Evolutionary conservation across 2,329 filamentous ascomycete species (phyloP).

Genomic region (Ophiostoma populinum): DNA sequence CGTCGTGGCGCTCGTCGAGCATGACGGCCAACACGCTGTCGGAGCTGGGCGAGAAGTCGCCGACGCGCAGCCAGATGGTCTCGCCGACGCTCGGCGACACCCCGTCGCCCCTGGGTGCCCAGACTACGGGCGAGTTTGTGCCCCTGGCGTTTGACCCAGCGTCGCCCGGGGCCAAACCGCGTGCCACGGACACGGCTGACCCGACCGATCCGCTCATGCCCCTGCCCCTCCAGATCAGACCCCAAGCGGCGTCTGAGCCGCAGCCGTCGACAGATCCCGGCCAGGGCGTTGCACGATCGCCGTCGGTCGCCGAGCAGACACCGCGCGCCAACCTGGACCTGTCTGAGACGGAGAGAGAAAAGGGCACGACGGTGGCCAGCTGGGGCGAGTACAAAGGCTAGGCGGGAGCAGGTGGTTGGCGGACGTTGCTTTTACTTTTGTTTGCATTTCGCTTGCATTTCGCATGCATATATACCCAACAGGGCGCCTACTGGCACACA

Average conservation of each 20-base stretch:
- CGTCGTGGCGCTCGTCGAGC: constrained; percentile 7
- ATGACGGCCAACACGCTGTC: not conserved
- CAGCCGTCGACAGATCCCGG: no score
- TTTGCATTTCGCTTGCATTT: not conserved
- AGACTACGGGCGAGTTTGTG: not conserved
- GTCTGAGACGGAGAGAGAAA: constrained; percentile 4
- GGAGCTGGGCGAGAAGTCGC: constrained; percentile 2
- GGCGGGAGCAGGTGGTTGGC: not conserved
- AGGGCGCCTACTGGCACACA: no score
- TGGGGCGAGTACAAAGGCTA: constrained; percentile 8
- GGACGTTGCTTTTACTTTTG: not conserved
- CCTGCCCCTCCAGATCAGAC: no score
- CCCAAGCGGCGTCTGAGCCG: no score
- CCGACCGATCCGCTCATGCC: no score
- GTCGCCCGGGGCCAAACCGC: no score
- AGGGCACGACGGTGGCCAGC: constrained; percentile 8
- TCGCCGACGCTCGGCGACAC: not conserved
- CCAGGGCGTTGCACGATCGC: no score
- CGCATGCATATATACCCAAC: not conserved
- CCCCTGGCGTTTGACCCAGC: not conserved
- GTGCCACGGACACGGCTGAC: not conserved
- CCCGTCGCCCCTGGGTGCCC: not conserved
- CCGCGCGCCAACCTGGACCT: constrained; percentile 8
- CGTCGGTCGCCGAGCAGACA: no score
- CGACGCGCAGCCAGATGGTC: not conserved